A percentile compares a stretch with the other conserved stretches of the same genome.
These are phyloP conservation scores for Geranomyces michiganensis DNA, from an alignment of 192 early-diverging fungal species.

Conservation along the genomic window DNA sequence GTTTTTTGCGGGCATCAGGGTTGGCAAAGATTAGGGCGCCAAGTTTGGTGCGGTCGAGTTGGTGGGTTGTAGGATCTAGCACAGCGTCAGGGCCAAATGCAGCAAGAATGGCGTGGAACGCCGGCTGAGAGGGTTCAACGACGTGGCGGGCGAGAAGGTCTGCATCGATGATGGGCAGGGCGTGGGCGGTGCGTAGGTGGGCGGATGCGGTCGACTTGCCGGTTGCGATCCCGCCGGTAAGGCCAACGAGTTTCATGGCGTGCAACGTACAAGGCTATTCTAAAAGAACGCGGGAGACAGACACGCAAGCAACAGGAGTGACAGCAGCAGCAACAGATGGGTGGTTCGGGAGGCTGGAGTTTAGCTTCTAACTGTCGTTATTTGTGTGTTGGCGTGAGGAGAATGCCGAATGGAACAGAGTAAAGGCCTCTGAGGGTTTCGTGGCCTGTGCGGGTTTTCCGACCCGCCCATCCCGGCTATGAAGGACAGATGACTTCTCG, in stretches of 20 bases:
- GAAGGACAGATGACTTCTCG: too few relatives aligned
- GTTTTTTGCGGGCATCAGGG: constrained; percentile 62
- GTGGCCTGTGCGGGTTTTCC: too few relatives aligned
- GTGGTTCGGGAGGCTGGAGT: too few relatives aligned
- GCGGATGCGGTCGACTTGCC: constrained; percentile 88
- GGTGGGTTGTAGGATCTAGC: constrained; percentile 32
- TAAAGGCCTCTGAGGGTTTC: too few relatives aligned
- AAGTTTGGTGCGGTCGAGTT: constrained; percentile 74
- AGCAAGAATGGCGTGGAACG: constrained; percentile 71
- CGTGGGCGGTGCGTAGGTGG: constrained; percentile 46
- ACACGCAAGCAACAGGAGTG: background rate
- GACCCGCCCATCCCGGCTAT: too few relatives aligned
- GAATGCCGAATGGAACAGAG: too few relatives aligned
- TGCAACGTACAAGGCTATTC: too few relatives aligned
- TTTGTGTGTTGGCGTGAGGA: too few relatives aligned
- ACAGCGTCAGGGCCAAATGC: constrained; percentile 77
- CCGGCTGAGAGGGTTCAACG: constrained; percentile 74
- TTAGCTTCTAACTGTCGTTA: too few relatives aligned
- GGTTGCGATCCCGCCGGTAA: constrained; percentile 93
- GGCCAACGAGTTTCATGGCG: constrained; percentile 92
- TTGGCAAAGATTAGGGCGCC: constrained; percentile 82
- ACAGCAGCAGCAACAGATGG: too few relatives aligned
- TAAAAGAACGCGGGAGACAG: constrained; percentile 1
- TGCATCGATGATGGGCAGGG: constrained; percentile 85
- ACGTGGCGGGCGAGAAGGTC: constrained; percentile 88